Percentiles rank a stretch among this genome's conserved stretches.
Evolutionary conservation across 805 yeast species (phyloP).

Genomic region (Teunomyces tritomae): DNA sequence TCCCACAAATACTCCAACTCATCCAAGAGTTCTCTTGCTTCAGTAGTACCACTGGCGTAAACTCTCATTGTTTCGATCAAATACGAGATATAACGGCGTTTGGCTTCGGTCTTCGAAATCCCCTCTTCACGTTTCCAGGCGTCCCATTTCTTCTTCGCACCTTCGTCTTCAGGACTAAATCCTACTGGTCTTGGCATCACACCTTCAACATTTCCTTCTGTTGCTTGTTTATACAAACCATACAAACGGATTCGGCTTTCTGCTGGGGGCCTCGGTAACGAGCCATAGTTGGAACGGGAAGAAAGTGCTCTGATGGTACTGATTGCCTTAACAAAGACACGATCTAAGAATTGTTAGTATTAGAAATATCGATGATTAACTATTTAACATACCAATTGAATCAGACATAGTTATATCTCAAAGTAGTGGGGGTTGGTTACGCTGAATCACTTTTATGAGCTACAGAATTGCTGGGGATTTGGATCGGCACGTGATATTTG

Average conservation of each 20-base stretch:
- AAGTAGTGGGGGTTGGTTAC: not conserved
- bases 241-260: conserved; percentile 65
- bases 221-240: conserved; percentile 85
- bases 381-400: conserved; percentile 41
- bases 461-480: not conserved
- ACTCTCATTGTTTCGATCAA: conserved; percentile 70
- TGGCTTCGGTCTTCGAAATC: conserved; percentile 65
- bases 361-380: not conserved
- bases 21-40: conserved; percentile 59
- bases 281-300: conserved; percentile 56
- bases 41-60: conserved; percentile 65
- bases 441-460: not conserved
- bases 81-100: conserved; percentile 62
- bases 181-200: conserved; percentile 68
- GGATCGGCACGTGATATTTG: conserved; percentile 1
- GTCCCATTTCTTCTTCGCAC: conserved; percentile 74
- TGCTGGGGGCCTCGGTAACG: conserved; percentile 75
- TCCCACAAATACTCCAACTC: conserved; percentile 77
- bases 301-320: conserved; percentile 74
- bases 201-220: conserved; percentile 78
- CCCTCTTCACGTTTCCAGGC: conserved; percentile 83
- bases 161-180: conserved; percentile 56
- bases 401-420: conserved; percentile 40
- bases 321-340: conserved; percentile 80
- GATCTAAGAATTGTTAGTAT: conserved; percentile 44